A percentile compares a stretch with the other conserved stretches of the same genome.
Conservation (phyloP, 2,329 filamentous ascomycete species). For the Neonectria faginata region DNA sequence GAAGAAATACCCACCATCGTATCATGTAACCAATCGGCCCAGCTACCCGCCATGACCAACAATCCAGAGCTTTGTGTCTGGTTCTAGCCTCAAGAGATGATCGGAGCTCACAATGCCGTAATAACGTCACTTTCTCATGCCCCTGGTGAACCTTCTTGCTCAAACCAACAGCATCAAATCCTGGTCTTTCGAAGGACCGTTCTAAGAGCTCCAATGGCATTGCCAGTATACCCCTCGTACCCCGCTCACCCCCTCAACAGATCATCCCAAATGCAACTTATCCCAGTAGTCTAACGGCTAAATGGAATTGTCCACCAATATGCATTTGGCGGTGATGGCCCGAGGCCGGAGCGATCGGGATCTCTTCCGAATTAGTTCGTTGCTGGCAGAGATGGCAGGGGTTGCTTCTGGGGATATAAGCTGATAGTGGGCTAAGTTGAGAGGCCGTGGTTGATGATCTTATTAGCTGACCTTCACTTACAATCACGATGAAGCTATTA, state of each 20-base stretch:
- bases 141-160: background rate
- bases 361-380: conserved; percentile 13
- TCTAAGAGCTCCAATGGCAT: conserved; percentile 6
- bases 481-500: conserved; percentile 29
- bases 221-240: background rate
- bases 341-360: conserved; percentile 27
- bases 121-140: background rate
- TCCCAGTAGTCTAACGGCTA: conserved; percentile 28
- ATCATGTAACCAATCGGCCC: background rate
- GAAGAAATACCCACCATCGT: background rate
- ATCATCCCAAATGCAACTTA: conserved; percentile 18
- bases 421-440: background rate
- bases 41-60: background rate
- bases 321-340: background rate
- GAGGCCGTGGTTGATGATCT: background rate
- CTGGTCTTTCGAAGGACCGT: background rate
- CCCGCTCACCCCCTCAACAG: conserved; percentile 3
- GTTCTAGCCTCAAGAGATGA: background rate
- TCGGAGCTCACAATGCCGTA: background rate
- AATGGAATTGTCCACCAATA: conserved; percentile 41
- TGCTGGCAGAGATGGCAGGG: background rate
- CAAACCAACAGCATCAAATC: background rate
- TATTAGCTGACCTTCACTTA: background rate
- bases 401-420: background rate
- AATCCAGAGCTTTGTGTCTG: background rate